phyloP scores from a whole-genome alignment of 176 grass and related monocot species.

The Triticum dicoccoides region DNA sequence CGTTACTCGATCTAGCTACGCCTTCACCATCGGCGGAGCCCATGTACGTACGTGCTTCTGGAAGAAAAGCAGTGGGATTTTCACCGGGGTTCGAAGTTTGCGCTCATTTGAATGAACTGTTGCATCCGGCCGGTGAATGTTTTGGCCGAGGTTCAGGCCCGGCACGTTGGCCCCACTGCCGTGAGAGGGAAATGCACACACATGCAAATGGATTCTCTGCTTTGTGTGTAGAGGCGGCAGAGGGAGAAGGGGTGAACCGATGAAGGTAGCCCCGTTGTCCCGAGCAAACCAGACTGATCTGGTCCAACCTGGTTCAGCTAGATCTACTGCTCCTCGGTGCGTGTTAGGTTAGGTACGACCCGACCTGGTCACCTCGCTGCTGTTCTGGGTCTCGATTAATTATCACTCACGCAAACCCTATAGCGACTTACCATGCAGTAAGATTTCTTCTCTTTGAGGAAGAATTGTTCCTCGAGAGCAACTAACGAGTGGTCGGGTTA shows the following conservation, averaged over 20 bases:
- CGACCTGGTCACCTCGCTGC: slow-evolving; percentile 17
- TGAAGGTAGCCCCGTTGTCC: neutral
- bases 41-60: neutral
- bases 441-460: neutral
- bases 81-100: neutral
- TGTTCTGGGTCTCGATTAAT: neutral
- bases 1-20: neutral
- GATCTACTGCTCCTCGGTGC: slow-evolving; percentile 16
- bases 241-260: neutral
- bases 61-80: neutral
- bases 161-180: slow-evolving; percentile 7
- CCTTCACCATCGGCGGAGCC: neutral
- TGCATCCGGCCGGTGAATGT: neutral
- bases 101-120: neutral
- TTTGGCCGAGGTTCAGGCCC: slow-evolving; percentile 16
- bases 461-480: neutral
- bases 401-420: neutral
- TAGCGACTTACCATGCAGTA: neutral
- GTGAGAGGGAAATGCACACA: neutral
- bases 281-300: slow-evolving; percentile 38
- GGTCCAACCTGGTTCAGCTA: slow-evolving; percentile 47
- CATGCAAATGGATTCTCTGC: too few relatives aligned
- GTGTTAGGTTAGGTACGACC: slow-evolving; percentile 22
- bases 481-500: neutral
- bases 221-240: neutral